phyloP scores from a whole-genome alignment of 257 asterid species.

The Jacaranda mimosifolia region DNA sequence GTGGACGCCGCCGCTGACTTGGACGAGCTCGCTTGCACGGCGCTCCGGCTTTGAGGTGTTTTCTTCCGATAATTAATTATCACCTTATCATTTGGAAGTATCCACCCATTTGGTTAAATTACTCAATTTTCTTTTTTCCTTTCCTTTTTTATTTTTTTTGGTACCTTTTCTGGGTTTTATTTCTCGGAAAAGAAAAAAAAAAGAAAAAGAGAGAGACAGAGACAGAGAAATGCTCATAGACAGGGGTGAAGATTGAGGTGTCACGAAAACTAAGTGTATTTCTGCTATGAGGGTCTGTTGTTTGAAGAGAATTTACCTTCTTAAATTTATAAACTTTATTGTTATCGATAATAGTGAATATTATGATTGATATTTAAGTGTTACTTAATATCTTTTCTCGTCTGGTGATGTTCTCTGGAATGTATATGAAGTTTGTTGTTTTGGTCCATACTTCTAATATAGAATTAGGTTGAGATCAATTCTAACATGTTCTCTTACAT shows the following conservation, averaged over 20 bases:
- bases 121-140: constrained; percentile 23
- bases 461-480: background rate
- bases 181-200: background rate
- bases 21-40: constrained; percentile 50
- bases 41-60: constrained; percentile 51
- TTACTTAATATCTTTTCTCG: constrained; percentile 6
- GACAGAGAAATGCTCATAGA: constrained; percentile 38
- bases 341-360: constrained; percentile 50
- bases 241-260: constrained; percentile 39
- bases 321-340: constrained; percentile 50
- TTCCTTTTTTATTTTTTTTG: background rate
- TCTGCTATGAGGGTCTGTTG: constrained; percentile 50
- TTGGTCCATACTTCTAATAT: background rate
- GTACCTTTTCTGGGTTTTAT: constrained; percentile 11
- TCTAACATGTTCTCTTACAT: background rate
- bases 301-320: constrained; percentile 49
- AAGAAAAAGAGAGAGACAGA: background rate
- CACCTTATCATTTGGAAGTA: constrained; percentile 34
- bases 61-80: constrained; percentile 11
- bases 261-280: constrained; percentile 29
- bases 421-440: constrained; percentile 17
- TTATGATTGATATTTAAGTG: constrained; percentile 41
- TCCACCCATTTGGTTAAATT: constrained; percentile 40
- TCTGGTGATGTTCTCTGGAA: constrained; percentile 28
- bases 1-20: constrained; percentile 32